phyloP scores from a whole-genome alignment of 495 filamentous ascomycete genomes.

The Hapsidospora chrysogenum region DNA sequence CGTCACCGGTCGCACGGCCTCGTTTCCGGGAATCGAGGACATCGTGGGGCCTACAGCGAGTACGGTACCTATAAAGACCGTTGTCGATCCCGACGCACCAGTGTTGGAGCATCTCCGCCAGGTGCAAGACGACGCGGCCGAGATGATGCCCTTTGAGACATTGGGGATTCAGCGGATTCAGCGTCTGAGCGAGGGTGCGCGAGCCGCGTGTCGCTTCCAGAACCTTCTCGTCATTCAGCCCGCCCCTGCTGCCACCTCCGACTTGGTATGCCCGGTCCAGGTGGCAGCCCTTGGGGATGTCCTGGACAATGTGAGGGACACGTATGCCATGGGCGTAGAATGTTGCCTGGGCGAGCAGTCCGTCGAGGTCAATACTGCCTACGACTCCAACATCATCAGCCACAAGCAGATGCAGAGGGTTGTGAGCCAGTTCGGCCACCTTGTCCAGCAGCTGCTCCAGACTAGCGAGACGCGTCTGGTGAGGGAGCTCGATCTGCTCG shows the following conservation, averaged over 20 bases:
- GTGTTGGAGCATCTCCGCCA: slow-evolving; percentile 6
- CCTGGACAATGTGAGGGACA: background rate
- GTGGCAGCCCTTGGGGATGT: background rate
- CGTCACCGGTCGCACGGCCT: slow-evolving; percentile 28
- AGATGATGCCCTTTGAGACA: slow-evolving; percentile 27
- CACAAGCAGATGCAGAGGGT: background rate
- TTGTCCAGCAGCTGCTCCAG: slow-evolving; percentile 1
- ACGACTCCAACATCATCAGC: background rate
- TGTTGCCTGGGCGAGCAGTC: background rate
- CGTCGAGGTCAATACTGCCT: background rate
- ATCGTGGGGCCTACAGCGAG: slow-evolving; percentile 38
- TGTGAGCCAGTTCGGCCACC: background rate
- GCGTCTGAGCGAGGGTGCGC: background rate
- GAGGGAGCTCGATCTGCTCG: background rate
- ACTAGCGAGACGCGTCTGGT: background rate
- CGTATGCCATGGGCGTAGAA: background rate
- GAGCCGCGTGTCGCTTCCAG: background rate
- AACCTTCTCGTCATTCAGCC: slow-evolving; percentile 1
- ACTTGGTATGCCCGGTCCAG: background rate
- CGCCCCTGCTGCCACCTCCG: too few species aligned
- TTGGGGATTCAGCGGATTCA: slow-evolving; percentile 25
- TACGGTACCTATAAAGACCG: slow-evolving; percentile 35
- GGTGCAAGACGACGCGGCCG: slow-evolving; percentile 16
- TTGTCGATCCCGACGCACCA: slow-evolving; percentile 2
- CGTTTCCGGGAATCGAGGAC: slow-evolving; percentile 23